Base-by-base conservation (phyloP, 2,329 filamentous ascomycete species). In the Aureobasidium vineae region DNA sequence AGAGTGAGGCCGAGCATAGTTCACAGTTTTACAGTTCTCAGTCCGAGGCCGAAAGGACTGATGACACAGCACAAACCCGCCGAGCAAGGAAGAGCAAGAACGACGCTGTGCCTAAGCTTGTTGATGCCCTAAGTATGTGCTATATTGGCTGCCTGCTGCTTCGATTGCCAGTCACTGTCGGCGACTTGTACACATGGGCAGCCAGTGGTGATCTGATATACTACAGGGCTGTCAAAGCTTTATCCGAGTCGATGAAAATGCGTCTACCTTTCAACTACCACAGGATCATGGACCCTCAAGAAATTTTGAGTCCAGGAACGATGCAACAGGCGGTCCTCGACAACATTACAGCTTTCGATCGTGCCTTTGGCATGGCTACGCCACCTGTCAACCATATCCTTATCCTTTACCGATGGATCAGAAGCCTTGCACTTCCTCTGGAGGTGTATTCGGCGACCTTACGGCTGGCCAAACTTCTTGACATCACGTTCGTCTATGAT, bases 101-200 rank as follows among this genome's bases (percentile, higher is more conserved):
- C 70, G 75, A 74, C 73, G 86, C 71, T 10, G 72, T 74, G 2
- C 92, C 93, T 1, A 86, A 80, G 61, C 79, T 96, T 41, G 79
- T 90, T 49, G 93, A 97, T 70, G 89, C 89, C 0, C 77, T 98
- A 63, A 88, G 83, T 1, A 75, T 97, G 13, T 92, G 90, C 73
- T 97, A 97, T 78, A 77, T 97, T 40, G 93, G 87, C 1, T 87
- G 87, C 43, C 73, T 95, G 53, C 80, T 97, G 31, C 81, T 97
- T 71, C 86, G 89, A 66, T 81, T 95, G 66, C 92, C 93, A 0
- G 82, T 91, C n/a, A 86, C 88, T 26, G 79, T 94, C 8, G 88
- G 87, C 13, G 90, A 96, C 70, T 77, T 98, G 15, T 83, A 83
- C 69, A 74, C 74, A 52, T 96, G 90, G 87, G 86, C 85, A 19